Evolutionary conservation across 2,329 filamentous ascomycete species (phyloP), one percentile per base, ranked within the genome.

Genomic region (Stemphylium vesicarium): DNA sequence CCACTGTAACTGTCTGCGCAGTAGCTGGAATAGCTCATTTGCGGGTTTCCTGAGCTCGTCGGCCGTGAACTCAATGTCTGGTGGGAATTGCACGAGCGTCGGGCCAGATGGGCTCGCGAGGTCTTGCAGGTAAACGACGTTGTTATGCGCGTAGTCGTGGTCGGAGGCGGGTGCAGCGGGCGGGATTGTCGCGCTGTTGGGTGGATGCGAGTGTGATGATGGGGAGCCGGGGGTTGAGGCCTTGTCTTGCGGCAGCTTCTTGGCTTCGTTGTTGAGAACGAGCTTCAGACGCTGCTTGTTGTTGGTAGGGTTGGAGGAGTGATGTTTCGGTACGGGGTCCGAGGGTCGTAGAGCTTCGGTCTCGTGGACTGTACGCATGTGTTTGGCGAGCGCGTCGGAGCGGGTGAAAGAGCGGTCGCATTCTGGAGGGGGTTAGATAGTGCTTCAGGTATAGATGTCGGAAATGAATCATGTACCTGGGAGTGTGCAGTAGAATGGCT

Each of bases 321-420:
- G 71, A 53, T 87, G 86, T 73, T 91, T 90, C 18, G 88, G 87
- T 11, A 91, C 85, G 2, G 89, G 86, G 71, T 93, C 82, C 12
- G 80, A 81, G 4, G 91, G 90, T n/a, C 91, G 88, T 18, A 96
- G 82, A 13, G 92, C 90, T 78, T 99, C 95, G 3, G 94, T 97
- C 75, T 99, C 95, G 80, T 99, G 95, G 33, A 99, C 93, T 13
- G 95, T 98, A 66, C 95, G 90, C 92, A 98, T 98, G 75, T 99
- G 95, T 77, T 99, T 99, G 1, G 94, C 92, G 0, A 99, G 83
- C 11, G 95, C 95, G 70, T 99, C 95, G 20, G 94, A 97, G 62
- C 95, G 85, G 2, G 95, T 99, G 69, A 99, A 99, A 29, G 93
- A 93, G 57, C 94, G 89, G 74, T 99, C 95, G 78, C 95, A 99